Evolutionary conservation across 2,329 filamentous ascomycete genomes (phyloP).

Genomic region (Ceratocystis colombiana): DNA sequence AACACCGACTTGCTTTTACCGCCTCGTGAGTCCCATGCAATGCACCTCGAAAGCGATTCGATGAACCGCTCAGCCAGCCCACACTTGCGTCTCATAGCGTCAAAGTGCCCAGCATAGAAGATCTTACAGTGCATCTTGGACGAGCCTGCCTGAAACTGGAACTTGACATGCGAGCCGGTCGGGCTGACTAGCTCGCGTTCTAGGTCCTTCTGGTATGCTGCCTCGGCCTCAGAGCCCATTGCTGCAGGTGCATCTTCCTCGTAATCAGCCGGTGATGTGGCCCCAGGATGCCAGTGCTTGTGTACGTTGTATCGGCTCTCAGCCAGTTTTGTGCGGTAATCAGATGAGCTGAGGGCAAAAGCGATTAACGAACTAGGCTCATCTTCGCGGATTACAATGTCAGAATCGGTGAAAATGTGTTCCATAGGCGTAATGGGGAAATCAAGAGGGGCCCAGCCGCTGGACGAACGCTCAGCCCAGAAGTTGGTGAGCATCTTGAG

Average conservation of each 20-base stretch:
- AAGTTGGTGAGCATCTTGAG: conserved; percentile 96
- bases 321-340: conserved; percentile 72
- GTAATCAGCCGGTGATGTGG: conserved; percentile 16
- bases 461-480: conserved; percentile 95
- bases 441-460: conserved; percentile 83
- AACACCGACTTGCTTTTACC: conserved; percentile 98
- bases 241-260: conserved; percentile 17
- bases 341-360: conserved; percentile 75
- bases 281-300: conserved; percentile 13
- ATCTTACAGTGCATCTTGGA: conserved; percentile 97
- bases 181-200: conserved; percentile 75
- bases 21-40: conserved; percentile 96
- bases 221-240: conserved; percentile 28
- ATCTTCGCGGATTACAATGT: conserved; percentile 94
- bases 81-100: conserved; percentile 84
- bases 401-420: conserved; percentile 92
- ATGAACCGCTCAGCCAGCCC: conserved; percentile 89
- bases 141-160: conserved; percentile 87
- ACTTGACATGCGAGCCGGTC: conserved; percentile 88
- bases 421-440: conserved; percentile 82
- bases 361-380: conserved; percentile 95
- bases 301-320: conserved; percentile 40
- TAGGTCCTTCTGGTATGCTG: conserved; percentile 55
- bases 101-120: conserved; percentile 96
- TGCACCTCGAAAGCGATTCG: conserved; percentile 85